Base-by-base conservation (phyloP, 768 basidiomycete species). In the Gloeostereum incarnatum region DNA sequence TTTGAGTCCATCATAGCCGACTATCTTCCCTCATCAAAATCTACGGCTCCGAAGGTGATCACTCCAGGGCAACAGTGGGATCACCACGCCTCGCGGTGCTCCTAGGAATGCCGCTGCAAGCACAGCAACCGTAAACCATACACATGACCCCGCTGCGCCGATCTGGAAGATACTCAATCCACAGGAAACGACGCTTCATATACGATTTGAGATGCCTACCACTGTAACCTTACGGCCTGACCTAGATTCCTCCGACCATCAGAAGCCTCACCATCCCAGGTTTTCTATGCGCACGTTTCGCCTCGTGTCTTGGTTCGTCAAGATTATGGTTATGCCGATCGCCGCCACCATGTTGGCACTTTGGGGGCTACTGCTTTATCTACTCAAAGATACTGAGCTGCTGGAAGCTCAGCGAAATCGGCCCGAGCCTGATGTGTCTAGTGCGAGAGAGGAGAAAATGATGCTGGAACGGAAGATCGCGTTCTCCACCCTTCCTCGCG, bases 331-430 rank as follows among this genome's bases (percentile, higher is more conserved):
- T 2, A 57, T 92, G 1, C 94, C 94, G 0, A 93, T 96, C 52
- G 72, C 76, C 6, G 67, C 68, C 4, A 94, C 93, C 0, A 86
- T 83, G 5, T 60, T 70, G 18, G 57, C 72, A 3, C 66, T 98
- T 7, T 97, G 85, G 55, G 68, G 73, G 6, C 59, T 98, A 8
- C 65, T 94, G 6, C 66, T 89, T 7, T 92, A 92, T 53, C 68
- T 99, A 2, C 64, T 97, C 44, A 94, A 93, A 62, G 82, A 94
- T 46, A 78, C 89, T 0, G 92, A 99, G 42, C 73, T 92, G 1
- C 69, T 96, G 24, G 92, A 92, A 49, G 84, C 87, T 2, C 89
- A 92, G 50, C 69, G 81, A 27, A 70, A 82, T 51, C 69, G 75
- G 22, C 62, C 63, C 1, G 75, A 73, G 24, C 51, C 63, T 1